Base-by-base conservation (phyloP, 441 rosid genomes). In the Populus hybrid region DNA sequence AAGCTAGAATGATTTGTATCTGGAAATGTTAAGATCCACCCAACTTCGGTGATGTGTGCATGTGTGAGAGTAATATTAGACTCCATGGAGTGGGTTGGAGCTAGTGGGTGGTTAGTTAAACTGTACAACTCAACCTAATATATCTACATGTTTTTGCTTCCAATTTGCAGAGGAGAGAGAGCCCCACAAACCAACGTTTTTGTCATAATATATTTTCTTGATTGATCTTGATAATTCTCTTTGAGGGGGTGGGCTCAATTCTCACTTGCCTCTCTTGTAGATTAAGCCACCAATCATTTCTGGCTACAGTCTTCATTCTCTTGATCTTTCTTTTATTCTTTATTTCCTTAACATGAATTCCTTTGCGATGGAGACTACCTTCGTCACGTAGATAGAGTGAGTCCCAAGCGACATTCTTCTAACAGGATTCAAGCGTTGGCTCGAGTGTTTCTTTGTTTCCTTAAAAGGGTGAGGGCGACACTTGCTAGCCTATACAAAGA, bases 51-150 rank as follows among this genome's bases (percentile, higher is more conserved):
- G n/a, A 20, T 70, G 30, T 35, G 50, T 16, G 76, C 42, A 59
- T 59, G 67, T 73, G 69, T 32, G 26, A n/a, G 73, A 61, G 6
- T 63, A 20, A 21, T 50, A 75, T 12, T n/a, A 59, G 28, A 61
- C 66, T 61, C 24, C 3, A 78, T 59, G 38, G 76, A 82, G 89
- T 66, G 76, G 75, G 79, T 83, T 75, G 66, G 85, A 79, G 30
- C 30, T 28, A 28, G 73, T 75, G 78, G 86, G 78, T 82, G 70
- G 90, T 87, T 87, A 78, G 89, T 81, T 78, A 81, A 87, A 83
- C 83, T 82, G 85, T 87, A 83, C 90, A 80, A 81, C 84, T 86
- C 87, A 83, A 89, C 89, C 90, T 84, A 87, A 71, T 35, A 35
- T 67, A 6, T 66, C 12, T 30, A 67, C 11, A 38, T 10, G 11